A percentile compares a stretch with the other conserved stretches of the same genome.
Conservation (phyloP, 164 flowering plant species). For the Tetracentron sinense region DNA sequence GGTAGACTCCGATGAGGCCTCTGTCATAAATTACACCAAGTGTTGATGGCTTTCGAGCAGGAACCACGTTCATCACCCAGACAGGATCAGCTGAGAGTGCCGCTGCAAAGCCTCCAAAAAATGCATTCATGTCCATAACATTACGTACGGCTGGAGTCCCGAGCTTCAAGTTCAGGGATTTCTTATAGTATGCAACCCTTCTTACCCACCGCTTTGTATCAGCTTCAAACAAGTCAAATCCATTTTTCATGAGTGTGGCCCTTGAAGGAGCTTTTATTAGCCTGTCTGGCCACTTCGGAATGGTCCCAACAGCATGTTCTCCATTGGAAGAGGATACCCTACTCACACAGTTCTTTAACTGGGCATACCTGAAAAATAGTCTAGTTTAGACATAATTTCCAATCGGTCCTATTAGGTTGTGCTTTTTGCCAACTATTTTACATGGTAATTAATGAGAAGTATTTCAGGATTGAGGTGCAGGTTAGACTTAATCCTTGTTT, state of each 20-base stretch:
- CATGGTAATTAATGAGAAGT: too few species aligned
- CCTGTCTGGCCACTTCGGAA: slow-evolving; percentile 92
- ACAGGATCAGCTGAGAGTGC: slow-evolving; percentile 75
- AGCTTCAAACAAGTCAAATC: slow-evolving; percentile 79
- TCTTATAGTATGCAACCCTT: slow-evolving; percentile 77
- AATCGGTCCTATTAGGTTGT: too few species aligned
- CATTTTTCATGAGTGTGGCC: slow-evolving; percentile 61
- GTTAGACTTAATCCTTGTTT: too few species aligned
- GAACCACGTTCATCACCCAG: slow-evolving; percentile 99
- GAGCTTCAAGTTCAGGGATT: slow-evolving; percentile 66
- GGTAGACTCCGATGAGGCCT: slow-evolving; percentile 91
- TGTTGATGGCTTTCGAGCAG: slow-evolving; percentile 69
- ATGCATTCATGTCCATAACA: slow-evolving; percentile 98
- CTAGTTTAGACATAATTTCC: neutral
- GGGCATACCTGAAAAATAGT: slow-evolving; percentile 59
- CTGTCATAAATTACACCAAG: slow-evolving; percentile 82
- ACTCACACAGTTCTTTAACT: slow-evolving; percentile 75
- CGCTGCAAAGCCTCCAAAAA: slow-evolving; percentile 96
- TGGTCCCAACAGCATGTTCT: slow-evolving; percentile 60
- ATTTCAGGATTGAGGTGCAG: too few species aligned
- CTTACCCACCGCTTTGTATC: slow-evolving; percentile 85
- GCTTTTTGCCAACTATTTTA: too few species aligned
- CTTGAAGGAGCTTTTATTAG: slow-evolving; percentile 70
- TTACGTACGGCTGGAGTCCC: slow-evolving; percentile 82
- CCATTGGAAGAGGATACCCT: slow-evolving; percentile 53